A percentile compares a stretch with the other conserved stretches of the same genome.
Conservation (phyloP, 306 rosid species). For the Cucumis sativus region DNA sequence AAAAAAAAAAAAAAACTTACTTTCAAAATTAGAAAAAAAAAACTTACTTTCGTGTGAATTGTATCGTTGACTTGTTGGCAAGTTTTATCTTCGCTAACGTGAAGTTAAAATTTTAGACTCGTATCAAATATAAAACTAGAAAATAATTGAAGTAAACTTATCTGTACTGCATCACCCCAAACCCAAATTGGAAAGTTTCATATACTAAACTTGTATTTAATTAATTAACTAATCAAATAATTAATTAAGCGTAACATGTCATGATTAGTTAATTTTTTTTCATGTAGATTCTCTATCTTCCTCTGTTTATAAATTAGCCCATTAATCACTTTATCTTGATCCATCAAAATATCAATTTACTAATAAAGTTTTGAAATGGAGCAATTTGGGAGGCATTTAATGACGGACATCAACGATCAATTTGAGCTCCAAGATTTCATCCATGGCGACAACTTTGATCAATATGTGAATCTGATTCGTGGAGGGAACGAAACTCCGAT, state of each 20-base stretch:
- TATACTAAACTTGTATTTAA: too few relatives aligned
- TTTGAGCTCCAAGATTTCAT: constrained; percentile 48
- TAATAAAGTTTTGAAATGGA: constrained; percentile 13
- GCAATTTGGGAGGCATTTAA: constrained; percentile 13
- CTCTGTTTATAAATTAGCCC: background rate
- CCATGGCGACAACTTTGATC: constrained; percentile 47
- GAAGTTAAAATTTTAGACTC: too few relatives aligned
- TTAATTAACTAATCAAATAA: too few relatives aligned
- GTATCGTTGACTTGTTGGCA: too few relatives aligned
- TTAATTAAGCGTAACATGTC: background rate
- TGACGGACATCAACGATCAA: constrained; percentile 21
- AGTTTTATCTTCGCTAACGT: too few relatives aligned
- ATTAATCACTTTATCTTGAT: background rate
- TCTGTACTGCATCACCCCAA: too few relatives aligned
- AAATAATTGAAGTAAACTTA: too few relatives aligned
- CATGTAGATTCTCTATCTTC: background rate
- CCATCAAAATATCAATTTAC: background rate
- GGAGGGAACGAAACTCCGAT: constrained; percentile 36
- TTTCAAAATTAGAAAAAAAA: too few relatives aligned
- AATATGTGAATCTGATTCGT: constrained; percentile 52
- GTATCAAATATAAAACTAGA: too few relatives aligned
- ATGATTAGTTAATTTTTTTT: background rate
- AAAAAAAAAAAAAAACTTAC: too few relatives aligned
- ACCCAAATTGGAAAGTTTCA: too few relatives aligned
- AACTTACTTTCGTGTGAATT: too few relatives aligned